A percentile compares a stretch with the other conserved stretches of the same genome.
Conservation (phyloP, 106 monocot species). For the Dendrobium catenatum region DNA sequence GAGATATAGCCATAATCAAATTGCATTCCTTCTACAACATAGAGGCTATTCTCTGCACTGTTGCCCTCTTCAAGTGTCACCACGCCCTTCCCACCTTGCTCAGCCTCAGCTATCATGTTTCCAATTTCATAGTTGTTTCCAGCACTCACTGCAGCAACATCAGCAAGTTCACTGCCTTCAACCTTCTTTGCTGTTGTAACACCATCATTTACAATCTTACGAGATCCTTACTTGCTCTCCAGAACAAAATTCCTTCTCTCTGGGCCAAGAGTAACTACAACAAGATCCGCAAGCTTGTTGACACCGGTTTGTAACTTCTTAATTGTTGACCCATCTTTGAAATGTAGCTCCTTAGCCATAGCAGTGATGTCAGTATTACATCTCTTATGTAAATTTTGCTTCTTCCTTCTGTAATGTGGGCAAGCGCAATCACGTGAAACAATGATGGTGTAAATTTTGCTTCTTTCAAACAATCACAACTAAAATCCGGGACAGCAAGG, state of each 20-base stretch:
- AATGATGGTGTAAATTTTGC: no score
- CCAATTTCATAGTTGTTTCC: constrained; percentile 91
- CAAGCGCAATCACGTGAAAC: no score
- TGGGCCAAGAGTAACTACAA: constrained; percentile 95
- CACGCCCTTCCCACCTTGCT: constrained; percentile 90
- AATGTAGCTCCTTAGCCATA: constrained; percentile 90
- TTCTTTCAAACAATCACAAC: no score
- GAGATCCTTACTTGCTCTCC: constrained; percentile 97
- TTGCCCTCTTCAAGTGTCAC: constrained; percentile 96
- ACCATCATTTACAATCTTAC: constrained; percentile 96
- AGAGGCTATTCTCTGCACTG: constrained; percentile 86
- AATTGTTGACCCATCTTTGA: constrained; percentile 90
- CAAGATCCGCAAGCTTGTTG: constrained; percentile 95
- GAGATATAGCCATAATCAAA: constrained; percentile 95
- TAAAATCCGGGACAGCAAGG: no score
- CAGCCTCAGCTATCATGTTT: constrained; percentile 97
- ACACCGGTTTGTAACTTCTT: constrained; percentile 90
- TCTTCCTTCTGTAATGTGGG: constrained; percentile 10
- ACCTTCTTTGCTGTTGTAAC: constrained; percentile 95
- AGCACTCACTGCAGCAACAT: constrained; percentile 96
- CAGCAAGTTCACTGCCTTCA: constrained; percentile 93
- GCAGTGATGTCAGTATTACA: constrained; percentile 34
- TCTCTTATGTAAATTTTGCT: constrained; percentile 36
- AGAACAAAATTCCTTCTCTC: constrained; percentile 96
- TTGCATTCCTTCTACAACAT: constrained; percentile 98